Base-by-base conservation (phyloP, 257 asterid genomes). In the Nicotiana benthamiana region DNA sequence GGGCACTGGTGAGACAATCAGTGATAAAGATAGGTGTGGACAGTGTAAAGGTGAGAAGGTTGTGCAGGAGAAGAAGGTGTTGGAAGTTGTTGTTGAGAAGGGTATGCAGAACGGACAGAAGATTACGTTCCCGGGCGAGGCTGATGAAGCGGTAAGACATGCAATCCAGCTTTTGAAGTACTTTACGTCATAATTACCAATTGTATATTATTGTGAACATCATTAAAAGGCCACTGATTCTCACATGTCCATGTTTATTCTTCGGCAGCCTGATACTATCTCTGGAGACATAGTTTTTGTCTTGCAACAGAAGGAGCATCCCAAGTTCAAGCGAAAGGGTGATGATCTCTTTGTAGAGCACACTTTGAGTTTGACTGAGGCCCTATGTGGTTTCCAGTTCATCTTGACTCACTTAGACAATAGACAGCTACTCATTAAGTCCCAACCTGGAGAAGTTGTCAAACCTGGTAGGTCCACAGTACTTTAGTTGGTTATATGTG, bases 371-470 rank as follows among this genome's bases (percentile, higher is more conserved):
- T 70, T 88, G 64, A 83, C 84, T 5, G 89, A 88, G 81, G 89
- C 91, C 26, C 85, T 88, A 12, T 88, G 91, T 11, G 89, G 91
- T 26, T 88, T 88, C 82, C 86, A 88, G 82, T 84, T 86, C 22
- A 79, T 84, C 77, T 79, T 86, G 40, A 74, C 91, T 67, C 91
- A 88, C 79, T 80, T 88, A 15, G 91, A 88, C 52, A 87, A 81
- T 59, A 81, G 91, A 70, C 81, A 56, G 57, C 88, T 88, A 68
- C 84, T 88, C 15, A 70, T 88, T 80, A 88, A 82, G 75, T 83
- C 91, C 36, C 82, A 82, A 27, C 88, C 91, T 1, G 89, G 89
- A 16, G 83, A 86, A 83, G 91, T 86, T 48, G 40, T 84, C 18
- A 88, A 84, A 81, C 91, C 91, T 13, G 91, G 91, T 88, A 74